phyloP scores from a whole-genome alignment of 768 basidiomycete species.

The Aureoboletus auriporus region DNA sequence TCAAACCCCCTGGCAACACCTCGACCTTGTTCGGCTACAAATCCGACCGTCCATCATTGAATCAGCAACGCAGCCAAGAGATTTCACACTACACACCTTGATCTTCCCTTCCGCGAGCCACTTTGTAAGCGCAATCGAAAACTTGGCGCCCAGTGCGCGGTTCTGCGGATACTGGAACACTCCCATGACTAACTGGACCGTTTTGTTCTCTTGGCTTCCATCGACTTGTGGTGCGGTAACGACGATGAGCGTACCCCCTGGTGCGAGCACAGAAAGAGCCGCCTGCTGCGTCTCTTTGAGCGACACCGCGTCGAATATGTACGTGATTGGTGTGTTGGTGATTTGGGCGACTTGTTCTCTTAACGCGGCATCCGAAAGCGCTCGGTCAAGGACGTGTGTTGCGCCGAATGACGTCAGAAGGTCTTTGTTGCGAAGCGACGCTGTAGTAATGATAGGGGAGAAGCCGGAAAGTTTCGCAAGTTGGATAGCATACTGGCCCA shows the following conservation, averaged over 20 bases:
- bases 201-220: neutral
- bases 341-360: too few species aligned
- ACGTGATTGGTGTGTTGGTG: neutral
- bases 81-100: constrained; percentile 6
- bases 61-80: neutral
- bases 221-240: constrained; percentile 2
- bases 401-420: constrained; percentile 32
- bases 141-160: constrained; percentile 8
- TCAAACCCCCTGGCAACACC: constrained; percentile 35
- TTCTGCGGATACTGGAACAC: constrained; percentile 4
- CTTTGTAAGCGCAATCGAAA: constrained; percentile 5
- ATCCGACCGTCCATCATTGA: neutral
- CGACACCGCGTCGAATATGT: constrained; percentile 31
- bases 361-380: constrained; percentile 10
- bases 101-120: constrained; percentile 19
- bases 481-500: constrained; percentile 38
- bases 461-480: constrained; percentile 31
- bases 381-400: constrained; percentile 31
- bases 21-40: constrained; percentile 36
- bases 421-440: constrained; percentile 30
- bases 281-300: constrained; percentile 29
- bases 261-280: constrained; percentile 20
- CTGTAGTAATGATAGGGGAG: constrained; percentile 36
- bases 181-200: constrained; percentile 1
- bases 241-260: constrained; percentile 27